These are phyloP conservation scores for Hymenotorrendiella dingleyae DNA, from an alignment of 2,329 filamentous ascomycete species.

Conservation along the genomic window DNA sequence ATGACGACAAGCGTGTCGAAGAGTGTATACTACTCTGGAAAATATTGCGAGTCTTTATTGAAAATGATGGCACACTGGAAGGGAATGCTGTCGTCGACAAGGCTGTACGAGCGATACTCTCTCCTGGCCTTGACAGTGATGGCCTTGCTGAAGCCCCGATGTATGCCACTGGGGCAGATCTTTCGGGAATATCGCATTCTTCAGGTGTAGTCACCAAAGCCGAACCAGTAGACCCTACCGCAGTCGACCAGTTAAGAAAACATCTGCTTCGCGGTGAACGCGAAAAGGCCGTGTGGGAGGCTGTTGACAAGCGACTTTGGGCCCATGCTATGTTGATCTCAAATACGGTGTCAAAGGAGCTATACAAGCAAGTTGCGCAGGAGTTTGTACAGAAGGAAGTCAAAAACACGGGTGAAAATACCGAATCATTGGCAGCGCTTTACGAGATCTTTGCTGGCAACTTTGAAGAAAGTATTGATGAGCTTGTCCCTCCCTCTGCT, in stretches of 20 bases:
- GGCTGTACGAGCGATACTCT: conserved; percentile 68
- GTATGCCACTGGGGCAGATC: conserved; percentile 34
- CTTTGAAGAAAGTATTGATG: conserved; percentile 88
- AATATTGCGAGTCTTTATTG: conserved; percentile 72
- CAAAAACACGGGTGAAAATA: conserved; percentile 70
- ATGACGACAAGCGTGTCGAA: conserved; percentile 63
- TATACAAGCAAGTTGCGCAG: conserved; percentile 90
- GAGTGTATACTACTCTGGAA: conserved; percentile 87
- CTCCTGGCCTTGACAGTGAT: conserved; percentile 45
- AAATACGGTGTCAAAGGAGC: conserved; percentile 65
- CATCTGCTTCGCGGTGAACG: conserved; percentile 74
- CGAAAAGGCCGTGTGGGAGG: conserved; percentile 88
- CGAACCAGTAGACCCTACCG: conserved; percentile 64
- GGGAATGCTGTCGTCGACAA: conserved; percentile 66
- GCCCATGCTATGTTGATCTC: conserved; percentile 92
- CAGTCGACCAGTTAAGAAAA: conserved; percentile 66
- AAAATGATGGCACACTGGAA: conserved; percentile 78
- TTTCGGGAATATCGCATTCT: conserved; percentile 35
- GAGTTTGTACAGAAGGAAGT: conserved; percentile 96
- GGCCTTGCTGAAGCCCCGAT: conserved; percentile 22
- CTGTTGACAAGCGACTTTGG: conserved; percentile 91
- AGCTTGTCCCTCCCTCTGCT: conserved; percentile 88
- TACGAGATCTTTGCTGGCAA: conserved; percentile 95
- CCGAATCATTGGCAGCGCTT: conserved; percentile 81
- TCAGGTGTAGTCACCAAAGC: conserved; percentile 37